Evolutionary conservation across 2,329 filamentous ascomycete species (phyloP).

Genomic region (Aspergillus costaricaensis): DNA sequence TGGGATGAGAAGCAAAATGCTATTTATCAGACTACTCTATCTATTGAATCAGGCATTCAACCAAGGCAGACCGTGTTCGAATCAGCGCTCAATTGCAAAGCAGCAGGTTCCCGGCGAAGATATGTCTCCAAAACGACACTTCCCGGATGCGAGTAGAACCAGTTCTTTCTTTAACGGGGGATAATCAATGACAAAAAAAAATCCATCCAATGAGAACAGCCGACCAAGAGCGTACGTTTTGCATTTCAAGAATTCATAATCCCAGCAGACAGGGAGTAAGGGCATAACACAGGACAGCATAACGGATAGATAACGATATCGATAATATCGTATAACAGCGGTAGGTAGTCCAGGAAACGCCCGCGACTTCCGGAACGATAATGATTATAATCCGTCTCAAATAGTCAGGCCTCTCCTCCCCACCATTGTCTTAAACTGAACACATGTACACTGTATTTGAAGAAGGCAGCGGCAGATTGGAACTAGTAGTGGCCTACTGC

Average conservation of each 20-base stretch:
- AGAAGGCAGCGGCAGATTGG: neutral
- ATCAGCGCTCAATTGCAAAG: conserved; percentile 13
- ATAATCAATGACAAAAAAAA: neutral
- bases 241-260: neutral
- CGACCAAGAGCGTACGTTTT: neutral
- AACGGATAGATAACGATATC: neutral
- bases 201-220: neutral
- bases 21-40: conserved; percentile 1
- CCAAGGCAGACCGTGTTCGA: neutral
- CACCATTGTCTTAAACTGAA: neutral
- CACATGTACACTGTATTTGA: neutral
- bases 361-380: conserved; percentile 14
- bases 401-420: neutral
- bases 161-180: neutral
- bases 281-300: neutral
- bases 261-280: neutral
- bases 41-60: neutral
- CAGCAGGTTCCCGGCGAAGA: neutral
- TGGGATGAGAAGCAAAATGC: neutral
- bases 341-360: conserved; percentile 13
- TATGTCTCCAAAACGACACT: neutral
- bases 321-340: neutral
- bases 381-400: conserved; percentile 14
- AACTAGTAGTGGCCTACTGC: conserved; percentile 20
- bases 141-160: neutral